Base-by-base conservation (phyloP, 179 eudicot species). In the Monotropa hypopitys region DNA sequence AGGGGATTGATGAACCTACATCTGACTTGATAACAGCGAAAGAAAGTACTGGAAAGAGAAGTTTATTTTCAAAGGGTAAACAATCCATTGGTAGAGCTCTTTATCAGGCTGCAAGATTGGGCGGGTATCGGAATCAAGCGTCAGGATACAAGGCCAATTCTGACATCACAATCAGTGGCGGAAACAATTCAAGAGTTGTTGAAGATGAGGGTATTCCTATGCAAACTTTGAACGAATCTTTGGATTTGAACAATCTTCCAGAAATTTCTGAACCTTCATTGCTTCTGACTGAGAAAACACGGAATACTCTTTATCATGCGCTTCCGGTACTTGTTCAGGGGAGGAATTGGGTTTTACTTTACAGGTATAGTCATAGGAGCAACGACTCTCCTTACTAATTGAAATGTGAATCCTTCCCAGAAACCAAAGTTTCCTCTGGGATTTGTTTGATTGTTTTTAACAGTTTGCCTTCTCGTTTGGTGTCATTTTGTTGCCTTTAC, bases 281-380 rank as follows among this genome's bases (percentile, higher is more conserved):
- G 83, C 97, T 95, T 80, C 92, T 95, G 51, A 83, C 94, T 3
- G 85, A 85, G 80, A 87, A 88, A 51, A 84, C 87, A 51, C 87
- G 96, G 61, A 77, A 81, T 77, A 78, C 81, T 72, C 89, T 95
- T 75, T 88, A 89, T 83, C 84, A 63, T 75, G 85, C 97, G 13
- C 89, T 95, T 56, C 99, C 99, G 0, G 81, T 86, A 21, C 87
- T 93, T 81, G 87, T 78, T 57, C 89, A 86, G 80, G 99, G 94
- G 33, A 85, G 86, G 78, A 93, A 85, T 80, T 95, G 99, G 99
- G 88, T 93, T 54, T 84, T 95, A 75, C 88, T 95, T 32, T 93
- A 95, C 90, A 95, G 99, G 99, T 93, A 79, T 66, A 35, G 30
- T 59, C 66, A 26, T 12, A 28, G 12, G 45, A 32, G 67, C 43